Conservation (phyloP, 1,284 basidiomycete species). For the Ceratobasidium sp. region DNA sequence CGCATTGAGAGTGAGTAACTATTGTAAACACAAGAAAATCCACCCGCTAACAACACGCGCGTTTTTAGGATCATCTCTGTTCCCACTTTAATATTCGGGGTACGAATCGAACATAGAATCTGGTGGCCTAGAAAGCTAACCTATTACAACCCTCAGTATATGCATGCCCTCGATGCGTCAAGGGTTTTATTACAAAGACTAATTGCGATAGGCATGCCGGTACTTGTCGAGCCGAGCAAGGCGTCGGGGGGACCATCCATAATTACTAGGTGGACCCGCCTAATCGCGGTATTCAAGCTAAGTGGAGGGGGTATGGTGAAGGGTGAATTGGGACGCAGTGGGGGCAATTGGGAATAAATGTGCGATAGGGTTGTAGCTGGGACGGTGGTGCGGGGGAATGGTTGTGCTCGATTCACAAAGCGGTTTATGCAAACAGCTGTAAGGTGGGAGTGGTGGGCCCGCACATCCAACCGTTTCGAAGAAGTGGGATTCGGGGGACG, state of each 20-base stretch:
- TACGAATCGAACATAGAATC: not conserved
- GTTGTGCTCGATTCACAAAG: too few relatives aligned
- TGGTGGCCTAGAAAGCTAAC: not conserved
- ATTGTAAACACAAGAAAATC: not conserved
- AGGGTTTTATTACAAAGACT: not conserved
- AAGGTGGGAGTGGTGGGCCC: too few relatives aligned
- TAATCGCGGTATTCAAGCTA: too few relatives aligned
- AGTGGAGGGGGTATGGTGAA: too few relatives aligned
- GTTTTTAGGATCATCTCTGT: conserved; percentile 19
- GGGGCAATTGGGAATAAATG: too few relatives aligned
- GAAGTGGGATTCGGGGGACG: too few relatives aligned
- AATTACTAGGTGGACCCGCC: too few relatives aligned
- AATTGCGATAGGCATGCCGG: conserved; percentile 1
- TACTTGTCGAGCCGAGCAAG: not conserved
- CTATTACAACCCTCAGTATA: not conserved
- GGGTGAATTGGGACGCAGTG: too few relatives aligned
- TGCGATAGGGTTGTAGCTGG: too few relatives aligned
- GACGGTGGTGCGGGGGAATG: too few relatives aligned
- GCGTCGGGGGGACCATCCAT: not conserved
- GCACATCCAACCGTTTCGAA: too few relatives aligned
- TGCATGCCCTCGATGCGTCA: not conserved
- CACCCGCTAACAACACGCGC: not conserved
- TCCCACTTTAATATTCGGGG: conserved; percentile 18
- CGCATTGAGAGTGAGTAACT: conserved; percentile 9
- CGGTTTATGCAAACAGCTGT: too few relatives aligned